Evolutionary conservation across 495 filamentous ascomycete species (phyloP).

Genomic region (Lophium mytilinum): DNA sequence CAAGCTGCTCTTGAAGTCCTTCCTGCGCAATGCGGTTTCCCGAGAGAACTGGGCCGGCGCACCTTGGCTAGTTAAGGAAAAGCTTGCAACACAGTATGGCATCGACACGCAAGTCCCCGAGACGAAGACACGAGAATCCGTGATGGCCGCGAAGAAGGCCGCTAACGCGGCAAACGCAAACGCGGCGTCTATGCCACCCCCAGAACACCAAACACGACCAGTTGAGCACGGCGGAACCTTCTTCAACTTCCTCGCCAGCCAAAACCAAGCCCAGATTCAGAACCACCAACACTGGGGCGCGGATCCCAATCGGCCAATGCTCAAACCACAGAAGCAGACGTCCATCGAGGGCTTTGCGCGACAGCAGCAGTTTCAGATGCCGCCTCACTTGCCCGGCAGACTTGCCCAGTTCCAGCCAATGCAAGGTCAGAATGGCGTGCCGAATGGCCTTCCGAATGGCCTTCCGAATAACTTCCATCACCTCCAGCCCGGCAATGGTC

Average conservation of each 20-base stretch:
- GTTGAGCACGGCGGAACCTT: not conserved
- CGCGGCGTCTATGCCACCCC: not conserved
- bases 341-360: not conserved
- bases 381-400: not conserved
- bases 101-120: slow-evolving; percentile 78
- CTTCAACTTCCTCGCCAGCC: slow-evolving; percentile 8
- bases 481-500: not conserved
- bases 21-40: slow-evolving; percentile 89
- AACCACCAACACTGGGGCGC: not conserved
- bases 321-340: not conserved
- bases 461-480: not conserved
- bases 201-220: not conserved
- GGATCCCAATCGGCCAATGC: not conserved
- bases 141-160: slow-evolving; percentile 18
- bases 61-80: slow-evolving; percentile 88
- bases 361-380: not conserved
- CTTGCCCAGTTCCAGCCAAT: not conserved
- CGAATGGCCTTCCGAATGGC: not conserved
- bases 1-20: slow-evolving; percentile 85
- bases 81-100: slow-evolving; percentile 73
- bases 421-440: not conserved
- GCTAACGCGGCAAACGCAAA: slow-evolving; percentile 3
- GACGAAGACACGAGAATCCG: slow-evolving; percentile 46
- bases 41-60: slow-evolving; percentile 89
- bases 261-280: not conserved